These are phyloP conservation scores for Aspergillus awamori DNA, from an alignment of 2,329 filamentous ascomycete genomes.

Conservation along the genomic window DNA sequence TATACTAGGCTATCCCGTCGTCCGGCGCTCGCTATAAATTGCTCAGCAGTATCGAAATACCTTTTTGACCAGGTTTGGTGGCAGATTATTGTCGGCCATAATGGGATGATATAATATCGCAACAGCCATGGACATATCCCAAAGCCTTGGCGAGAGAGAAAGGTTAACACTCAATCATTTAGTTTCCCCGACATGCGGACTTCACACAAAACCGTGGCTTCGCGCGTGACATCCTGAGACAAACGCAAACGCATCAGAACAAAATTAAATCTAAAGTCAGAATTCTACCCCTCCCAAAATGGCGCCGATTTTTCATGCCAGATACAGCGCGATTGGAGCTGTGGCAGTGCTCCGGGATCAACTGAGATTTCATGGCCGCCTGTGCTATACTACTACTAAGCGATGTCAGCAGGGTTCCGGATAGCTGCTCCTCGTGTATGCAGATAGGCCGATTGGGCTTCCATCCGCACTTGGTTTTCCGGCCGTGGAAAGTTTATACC, in stretches of 20 bases:
- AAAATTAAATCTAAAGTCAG: not conserved
- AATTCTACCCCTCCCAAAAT: not conserved
- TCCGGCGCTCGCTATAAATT: not conserved
- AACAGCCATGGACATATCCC: not conserved
- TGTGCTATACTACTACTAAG: not conserved
- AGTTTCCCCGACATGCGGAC: not conserved
- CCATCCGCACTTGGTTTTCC: not conserved
- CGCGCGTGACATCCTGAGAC: not conserved
- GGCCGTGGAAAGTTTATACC: not conserved
- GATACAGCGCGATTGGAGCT: not conserved
- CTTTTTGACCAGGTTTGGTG: not conserved
- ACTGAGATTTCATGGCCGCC: not conserved
- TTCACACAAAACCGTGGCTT: not conserved
- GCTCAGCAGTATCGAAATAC: not conserved
- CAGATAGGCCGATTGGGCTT: not conserved
- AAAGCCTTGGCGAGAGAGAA: not conserved
- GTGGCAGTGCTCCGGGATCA: not conserved
- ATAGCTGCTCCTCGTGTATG: not conserved
- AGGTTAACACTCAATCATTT: too few species aligned
- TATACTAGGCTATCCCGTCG: not conserved
- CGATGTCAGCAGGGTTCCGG: conserved; percentile 2
- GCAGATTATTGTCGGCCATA: not conserved
- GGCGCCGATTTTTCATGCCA: not conserved
- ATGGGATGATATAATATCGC: not conserved
- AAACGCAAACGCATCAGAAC: not conserved